These are phyloP conservation scores for Cytospora schulzeri DNA, from an alignment of 2,329 filamentous ascomycete species.

Conservation along the genomic window DNA sequence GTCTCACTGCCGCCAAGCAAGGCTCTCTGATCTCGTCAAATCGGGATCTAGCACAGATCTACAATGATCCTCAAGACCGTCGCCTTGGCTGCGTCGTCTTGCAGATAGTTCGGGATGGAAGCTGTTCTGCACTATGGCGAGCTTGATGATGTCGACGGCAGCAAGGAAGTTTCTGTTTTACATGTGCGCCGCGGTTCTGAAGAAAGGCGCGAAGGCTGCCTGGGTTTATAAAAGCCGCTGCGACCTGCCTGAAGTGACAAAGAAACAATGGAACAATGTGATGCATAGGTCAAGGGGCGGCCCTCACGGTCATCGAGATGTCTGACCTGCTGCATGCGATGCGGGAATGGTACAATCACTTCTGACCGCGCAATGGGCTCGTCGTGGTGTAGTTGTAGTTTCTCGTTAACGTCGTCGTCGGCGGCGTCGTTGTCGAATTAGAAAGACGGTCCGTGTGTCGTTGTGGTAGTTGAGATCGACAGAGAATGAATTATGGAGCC, in stretches of 20 bases:
- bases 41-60: background rate
- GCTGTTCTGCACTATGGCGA: background rate
- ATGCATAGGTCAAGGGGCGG: background rate
- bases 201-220: background rate
- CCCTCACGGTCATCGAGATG: background rate
- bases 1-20: background rate
- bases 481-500: background rate
- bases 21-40: background rate
- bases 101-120: background rate
- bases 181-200: background rate
- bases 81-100: background rate
- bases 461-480: slow-evolving; percentile 4
- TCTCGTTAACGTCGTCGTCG: background rate
- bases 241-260: background rate
- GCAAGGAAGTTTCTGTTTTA: background rate
- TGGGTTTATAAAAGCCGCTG: background rate
- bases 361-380: background rate
- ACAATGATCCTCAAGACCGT: background rate
- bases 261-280: background rate
- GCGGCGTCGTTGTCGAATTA: slow-evolving; percentile 3
- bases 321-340: slow-evolving; percentile 5
- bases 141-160: background rate
- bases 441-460: slow-evolving; percentile 15
- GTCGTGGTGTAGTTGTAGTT: background rate
- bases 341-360: background rate